Conservation (phyloP, 805 yeast genomes). For the Nakazawaea anatomiae region DNA sequence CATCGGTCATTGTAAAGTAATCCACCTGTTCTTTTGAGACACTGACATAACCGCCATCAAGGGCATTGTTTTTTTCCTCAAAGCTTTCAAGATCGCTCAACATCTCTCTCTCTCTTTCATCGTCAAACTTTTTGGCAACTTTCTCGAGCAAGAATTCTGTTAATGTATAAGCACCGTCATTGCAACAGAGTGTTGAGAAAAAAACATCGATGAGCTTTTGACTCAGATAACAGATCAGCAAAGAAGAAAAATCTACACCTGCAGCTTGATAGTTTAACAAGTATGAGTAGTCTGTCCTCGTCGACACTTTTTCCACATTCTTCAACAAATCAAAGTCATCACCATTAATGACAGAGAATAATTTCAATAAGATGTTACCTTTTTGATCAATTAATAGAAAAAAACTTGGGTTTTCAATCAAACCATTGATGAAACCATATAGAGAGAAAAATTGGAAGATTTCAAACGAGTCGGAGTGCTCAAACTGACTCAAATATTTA, state of each 20-base stretch:
- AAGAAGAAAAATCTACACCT: constrained; percentile 1
- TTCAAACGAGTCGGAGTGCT: constrained; percentile 7
- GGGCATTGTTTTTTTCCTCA: neutral
- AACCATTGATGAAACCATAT: constrained; percentile 31
- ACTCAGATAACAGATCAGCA: neutral
- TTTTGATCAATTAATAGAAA: neutral
- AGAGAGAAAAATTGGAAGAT: constrained; percentile 25
- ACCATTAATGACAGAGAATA: neutral
- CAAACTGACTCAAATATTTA: constrained; percentile 16
- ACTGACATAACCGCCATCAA: constrained; percentile 1
- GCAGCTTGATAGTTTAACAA: constrained; percentile 1
- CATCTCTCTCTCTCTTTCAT: constrained; percentile 4
- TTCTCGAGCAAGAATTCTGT: constrained; percentile 1
- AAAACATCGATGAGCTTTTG: constrained; percentile 3
- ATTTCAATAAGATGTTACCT: neutral
- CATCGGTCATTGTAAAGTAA: neutral
- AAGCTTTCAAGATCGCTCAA: constrained; percentile 3
- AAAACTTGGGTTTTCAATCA: constrained; percentile 9
- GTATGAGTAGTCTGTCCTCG: neutral
- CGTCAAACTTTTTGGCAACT: neutral
- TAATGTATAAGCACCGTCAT: neutral
- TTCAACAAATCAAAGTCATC: constrained; percentile 52
- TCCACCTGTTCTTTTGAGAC: neutral
- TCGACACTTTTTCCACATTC: constrained; percentile 29
- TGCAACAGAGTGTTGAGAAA: neutral